Percentiles rank a stretch among this genome's conserved stretches.
Conservation (phyloP, 352 stramenopile genomes). For the Phytophthora colocasiae region DNA sequence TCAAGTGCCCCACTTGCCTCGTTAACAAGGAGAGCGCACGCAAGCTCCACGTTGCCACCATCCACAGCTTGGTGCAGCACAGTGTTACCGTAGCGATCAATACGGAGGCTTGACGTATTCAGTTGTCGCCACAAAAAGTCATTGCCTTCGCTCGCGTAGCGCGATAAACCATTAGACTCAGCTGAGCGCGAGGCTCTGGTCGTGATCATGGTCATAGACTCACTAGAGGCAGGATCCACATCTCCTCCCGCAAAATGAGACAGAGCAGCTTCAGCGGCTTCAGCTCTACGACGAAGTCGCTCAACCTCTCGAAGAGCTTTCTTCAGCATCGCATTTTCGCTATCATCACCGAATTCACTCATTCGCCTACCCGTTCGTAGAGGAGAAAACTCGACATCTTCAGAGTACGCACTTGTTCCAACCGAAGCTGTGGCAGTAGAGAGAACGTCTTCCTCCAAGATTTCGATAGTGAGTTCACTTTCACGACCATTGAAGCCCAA, state of each 20-base stretch:
- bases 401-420: slow-evolving; percentile 50
- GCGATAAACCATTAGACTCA: slow-evolving; percentile 1
- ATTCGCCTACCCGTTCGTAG: slow-evolving; percentile 22
- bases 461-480: slow-evolving; percentile 43
- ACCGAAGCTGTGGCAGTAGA: slow-evolving; percentile 48
- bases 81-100: slow-evolving; percentile 68
- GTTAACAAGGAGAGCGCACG: slow-evolving; percentile 57
- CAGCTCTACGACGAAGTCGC: slow-evolving; percentile 61
- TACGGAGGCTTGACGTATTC: slow-evolving; percentile 32
- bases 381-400: slow-evolving; percentile 37
- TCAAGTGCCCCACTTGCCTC: slow-evolving; percentile 46
- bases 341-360: slow-evolving; percentile 23
- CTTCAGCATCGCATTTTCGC: slow-evolving; percentile 51
- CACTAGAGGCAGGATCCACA: slow-evolving; percentile 19
- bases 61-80: slow-evolving; percentile 58
- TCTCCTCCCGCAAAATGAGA: slow-evolving; percentile 36
- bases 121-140: slow-evolving; percentile 34
- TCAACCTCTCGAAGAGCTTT: slow-evolving; percentile 64
- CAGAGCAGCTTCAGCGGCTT: slow-evolving; percentile 66
- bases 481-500: slow-evolving; percentile 31
- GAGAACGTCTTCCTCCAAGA: slow-evolving; percentile 35
- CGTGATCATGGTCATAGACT: slow-evolving; percentile 24
- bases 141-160: slow-evolving; percentile 7
- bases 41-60: slow-evolving; percentile 50
- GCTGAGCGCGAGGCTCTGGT: slow-evolving; percentile 20